Evolutionary conservation across 768 basidiomycete species (phyloP), one percentile per base, ranked within the genome.

Genomic region (Amanita pseudoporphyria): DNA sequence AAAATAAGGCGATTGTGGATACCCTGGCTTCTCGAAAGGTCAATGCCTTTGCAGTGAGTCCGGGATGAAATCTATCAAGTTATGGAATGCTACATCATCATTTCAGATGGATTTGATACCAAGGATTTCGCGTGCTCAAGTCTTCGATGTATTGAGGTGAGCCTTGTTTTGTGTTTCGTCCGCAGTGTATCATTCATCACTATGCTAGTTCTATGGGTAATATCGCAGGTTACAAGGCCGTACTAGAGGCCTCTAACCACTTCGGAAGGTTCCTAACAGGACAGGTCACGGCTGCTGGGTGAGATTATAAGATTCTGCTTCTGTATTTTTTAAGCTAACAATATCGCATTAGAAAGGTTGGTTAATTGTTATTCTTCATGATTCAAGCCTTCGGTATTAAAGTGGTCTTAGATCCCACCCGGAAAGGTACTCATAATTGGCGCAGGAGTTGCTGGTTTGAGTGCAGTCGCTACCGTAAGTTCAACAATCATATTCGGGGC

Each of bases 151-250:
- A 32, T 68, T 93, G 57, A 90, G 87, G 87, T 85, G 47, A 54
- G 63, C 49, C 39, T 32, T 48, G 54, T 22, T 49, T 38, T 33
- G 21, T 21, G 9, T 13, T 22, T 30, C 53, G 22, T 26, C 35
- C 9, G 45, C 12, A 22, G 14, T 10, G 28, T 46, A 42, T 43
- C 46, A 36, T 53, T 26, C 48, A 47, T n/a, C 39, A 41, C 31
- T 26, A 37, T 14, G 48, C 5, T 49, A 90, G 90, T 58, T 91
- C 88, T 21, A 93, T 93, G 90, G 82, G 85, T n/a, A 93, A 92
- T 60, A 92, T 90, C 36, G 78, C 88, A n/a, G 90, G 90, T 10
- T 93, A 93, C 64, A 90, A 93, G 63, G 90, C 90, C 35, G 88
- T 93, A 41, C 64, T 93, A 60, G 90, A 93, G 64, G 90, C 90